These are phyloP conservation scores for Trichomonas vaginalis DNA, from an alignment of 208 protist genomes.

Conservation along the genomic window DNA sequence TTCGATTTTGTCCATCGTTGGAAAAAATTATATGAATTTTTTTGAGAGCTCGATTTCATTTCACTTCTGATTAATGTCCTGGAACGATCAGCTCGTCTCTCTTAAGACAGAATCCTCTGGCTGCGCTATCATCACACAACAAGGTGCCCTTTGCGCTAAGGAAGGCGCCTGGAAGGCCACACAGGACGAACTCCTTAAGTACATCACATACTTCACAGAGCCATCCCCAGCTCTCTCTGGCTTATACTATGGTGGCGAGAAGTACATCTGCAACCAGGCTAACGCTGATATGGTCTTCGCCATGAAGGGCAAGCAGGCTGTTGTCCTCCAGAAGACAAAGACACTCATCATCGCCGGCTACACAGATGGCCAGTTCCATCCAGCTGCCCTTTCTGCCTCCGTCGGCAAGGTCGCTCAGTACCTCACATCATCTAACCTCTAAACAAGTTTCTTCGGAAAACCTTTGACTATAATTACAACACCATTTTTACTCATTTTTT, in stretches of 20 bases:
- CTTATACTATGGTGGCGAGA: neutral
- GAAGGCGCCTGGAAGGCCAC: neutral
- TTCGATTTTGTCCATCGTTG: too few species aligned
- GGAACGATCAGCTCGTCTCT: neutral
- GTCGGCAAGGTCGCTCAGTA: neutral
- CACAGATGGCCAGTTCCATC: neutral
- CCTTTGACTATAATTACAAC: too few species aligned
- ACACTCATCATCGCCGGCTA: neutral
- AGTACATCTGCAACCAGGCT: neutral
- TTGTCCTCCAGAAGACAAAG: constrained; percentile 6
- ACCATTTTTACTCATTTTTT: too few species aligned
- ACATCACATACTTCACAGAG: neutral
- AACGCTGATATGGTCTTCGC: neutral
- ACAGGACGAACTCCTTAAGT: neutral
- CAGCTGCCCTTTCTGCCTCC: neutral
- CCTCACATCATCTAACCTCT: neutral
- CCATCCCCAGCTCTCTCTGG: neutral
- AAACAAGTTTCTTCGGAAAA: neutral
- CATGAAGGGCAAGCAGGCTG: neutral
- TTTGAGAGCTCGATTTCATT: too few species aligned
- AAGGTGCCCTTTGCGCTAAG: neutral
- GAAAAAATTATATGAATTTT: too few species aligned
- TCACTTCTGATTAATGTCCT: neutral
- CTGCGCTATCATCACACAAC: neutral
- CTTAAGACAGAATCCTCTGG: neutral